phyloP scores from a whole-genome alignment of 2,329 filamentous ascomycete genomes.

The Neurospora sp. region DNA sequence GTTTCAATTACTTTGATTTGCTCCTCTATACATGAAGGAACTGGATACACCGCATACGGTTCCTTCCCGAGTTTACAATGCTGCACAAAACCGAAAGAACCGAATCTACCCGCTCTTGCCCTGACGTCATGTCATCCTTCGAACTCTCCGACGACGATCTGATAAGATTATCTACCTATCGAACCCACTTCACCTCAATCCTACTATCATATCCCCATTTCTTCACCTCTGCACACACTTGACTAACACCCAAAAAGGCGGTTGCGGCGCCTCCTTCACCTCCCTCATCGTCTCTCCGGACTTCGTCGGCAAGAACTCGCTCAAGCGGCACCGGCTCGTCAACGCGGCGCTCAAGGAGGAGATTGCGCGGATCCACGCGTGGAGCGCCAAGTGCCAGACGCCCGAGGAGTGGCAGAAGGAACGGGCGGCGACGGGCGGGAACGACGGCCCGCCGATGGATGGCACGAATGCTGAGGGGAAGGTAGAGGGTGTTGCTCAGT shows the following conservation, averaged over 20 bases:
- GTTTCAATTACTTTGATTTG: background rate
- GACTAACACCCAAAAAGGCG: conserved; percentile 32
- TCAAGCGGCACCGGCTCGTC: conserved; percentile 79
- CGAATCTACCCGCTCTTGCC: background rate
- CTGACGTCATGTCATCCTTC: conserved; percentile 16
- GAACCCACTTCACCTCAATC: too few species aligned
- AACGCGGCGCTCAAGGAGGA: conserved; percentile 77
- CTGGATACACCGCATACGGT: background rate
- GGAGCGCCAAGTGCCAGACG: conserved; percentile 90
- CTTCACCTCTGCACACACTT: too few species aligned
- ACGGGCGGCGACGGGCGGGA: conserved; percentile 25
- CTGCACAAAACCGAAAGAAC: background rate
- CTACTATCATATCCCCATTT: too few species aligned
- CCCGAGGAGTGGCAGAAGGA: conserved; percentile 61
- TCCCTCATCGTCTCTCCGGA: conserved; percentile 52
- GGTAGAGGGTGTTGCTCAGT: conserved; percentile 30
- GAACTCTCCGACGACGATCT: background rate
- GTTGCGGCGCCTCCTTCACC: conserved; percentile 53
- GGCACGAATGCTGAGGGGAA: conserved; percentile 32
- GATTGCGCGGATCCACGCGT: conserved; percentile 86
- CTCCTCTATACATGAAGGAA: background rate
- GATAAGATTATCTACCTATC: background rate
- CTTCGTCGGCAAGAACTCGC: conserved; percentile 62
- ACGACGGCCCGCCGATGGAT: conserved; percentile 29
- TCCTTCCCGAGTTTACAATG: background rate